Percentiles rank a stretch among this genome's conserved stretches.
Evolutionary conservation across 371 early-diverging fungal species (phyloP).

Genomic region (Mortierella sp.): DNA sequence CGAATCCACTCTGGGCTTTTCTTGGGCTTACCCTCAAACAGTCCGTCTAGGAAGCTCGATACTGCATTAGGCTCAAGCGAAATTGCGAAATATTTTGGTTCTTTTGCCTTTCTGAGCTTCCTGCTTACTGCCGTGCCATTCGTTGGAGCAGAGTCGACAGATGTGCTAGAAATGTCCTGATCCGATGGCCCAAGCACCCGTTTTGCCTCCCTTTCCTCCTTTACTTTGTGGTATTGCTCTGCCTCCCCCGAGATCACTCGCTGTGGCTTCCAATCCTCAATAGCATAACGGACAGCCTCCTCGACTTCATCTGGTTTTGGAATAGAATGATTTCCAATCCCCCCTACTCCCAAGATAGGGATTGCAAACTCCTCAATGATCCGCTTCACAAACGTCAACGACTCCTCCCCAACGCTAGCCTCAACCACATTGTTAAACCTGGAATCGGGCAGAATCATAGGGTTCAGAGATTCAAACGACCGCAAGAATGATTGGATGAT

Average conservation of each 20-base stretch:
- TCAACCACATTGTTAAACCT: constrained; percentile 66
- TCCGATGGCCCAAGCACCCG: background rate
- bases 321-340: constrained; percentile 30
- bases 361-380: constrained; percentile 58
- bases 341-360: constrained; percentile 40
- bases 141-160: background rate
- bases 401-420: constrained; percentile 61
- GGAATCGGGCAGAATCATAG: constrained; percentile 57
- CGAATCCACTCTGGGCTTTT: constrained; percentile 5
- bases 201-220: constrained; percentile 7
- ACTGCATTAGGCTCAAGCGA: constrained; percentile 39
- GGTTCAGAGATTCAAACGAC: constrained; percentile 66
- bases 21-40: constrained; percentile 19
- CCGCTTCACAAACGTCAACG: constrained; percentile 54
- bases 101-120: constrained; percentile 14
- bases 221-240: constrained; percentile 25
- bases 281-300: constrained; percentile 55
- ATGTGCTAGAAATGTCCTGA: background rate
- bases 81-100: constrained; percentile 60
- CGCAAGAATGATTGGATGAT: constrained; percentile 67
- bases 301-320: constrained; percentile 54
- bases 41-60: constrained; percentile 37
- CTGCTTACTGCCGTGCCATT: background rate
- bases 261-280: constrained; percentile 50
- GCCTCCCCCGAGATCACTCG: constrained; percentile 53